These are phyloP conservation scores for Aspergillus fijiensis DNA, from an alignment of 2,329 filamentous ascomycete genomes.

Conservation along the genomic window DNA sequence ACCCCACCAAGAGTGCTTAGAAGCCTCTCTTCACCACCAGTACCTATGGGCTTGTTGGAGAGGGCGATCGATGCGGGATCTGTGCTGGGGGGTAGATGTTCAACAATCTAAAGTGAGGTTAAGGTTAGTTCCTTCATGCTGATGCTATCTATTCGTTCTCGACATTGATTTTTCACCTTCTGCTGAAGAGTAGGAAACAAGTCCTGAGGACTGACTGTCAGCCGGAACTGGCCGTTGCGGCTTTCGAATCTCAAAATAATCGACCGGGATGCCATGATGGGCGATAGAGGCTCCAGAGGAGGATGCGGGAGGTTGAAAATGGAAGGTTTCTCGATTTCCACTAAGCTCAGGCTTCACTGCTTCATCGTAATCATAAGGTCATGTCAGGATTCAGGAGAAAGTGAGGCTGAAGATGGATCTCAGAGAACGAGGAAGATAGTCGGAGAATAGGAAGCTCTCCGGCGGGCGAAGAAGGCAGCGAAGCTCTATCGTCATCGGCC, in stretches of 20 bases:
- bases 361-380: slow-evolving; percentile 5
- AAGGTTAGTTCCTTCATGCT: slow-evolving; percentile 3
- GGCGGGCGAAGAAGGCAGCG: slow-evolving; percentile 14
- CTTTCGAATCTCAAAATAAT: slow-evolving; percentile 88
- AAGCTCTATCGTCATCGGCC: slow-evolving; percentile 29
- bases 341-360: not conserved
- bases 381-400: not conserved
- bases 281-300: not conserved
- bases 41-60: slow-evolving; percentile 60
- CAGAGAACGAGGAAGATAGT: not conserved
- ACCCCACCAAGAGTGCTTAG: slow-evolving; percentile 55
- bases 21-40: slow-evolving; percentile 54
- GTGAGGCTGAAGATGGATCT: not conserved
- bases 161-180: slow-evolving; percentile 34
- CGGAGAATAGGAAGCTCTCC: slow-evolving; percentile 6
- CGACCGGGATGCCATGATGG: slow-evolving; percentile 41
- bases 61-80: slow-evolving; percentile 58
- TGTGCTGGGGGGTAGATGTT: slow-evolving; percentile 59
- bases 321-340: not conserved
- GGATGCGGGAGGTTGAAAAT: not conserved
- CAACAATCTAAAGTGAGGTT: slow-evolving; percentile 48
- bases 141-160: not conserved
- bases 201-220: slow-evolving; percentile 72
- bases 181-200: slow-evolving; percentile 63
- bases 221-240: slow-evolving; percentile 87